Conservation (phyloP, 768 basidiomycete species). For the Mycena olivaceomarginata region DNA sequence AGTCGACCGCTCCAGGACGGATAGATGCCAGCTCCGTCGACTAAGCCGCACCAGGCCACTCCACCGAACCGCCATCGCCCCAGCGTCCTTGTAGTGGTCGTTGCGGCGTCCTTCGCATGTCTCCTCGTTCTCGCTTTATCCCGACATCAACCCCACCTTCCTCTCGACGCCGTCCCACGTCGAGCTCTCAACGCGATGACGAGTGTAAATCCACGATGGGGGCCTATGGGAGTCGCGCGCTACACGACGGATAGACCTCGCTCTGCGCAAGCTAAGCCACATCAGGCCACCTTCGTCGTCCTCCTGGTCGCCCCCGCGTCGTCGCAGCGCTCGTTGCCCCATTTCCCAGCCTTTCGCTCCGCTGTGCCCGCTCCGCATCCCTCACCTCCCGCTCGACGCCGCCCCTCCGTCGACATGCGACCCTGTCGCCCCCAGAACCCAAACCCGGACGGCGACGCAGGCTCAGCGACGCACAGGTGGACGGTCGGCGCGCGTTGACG, state of each 20-base stretch:
- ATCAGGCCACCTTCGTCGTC: background rate
- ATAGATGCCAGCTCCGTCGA: background rate
- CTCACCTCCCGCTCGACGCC: constrained; percentile 5
- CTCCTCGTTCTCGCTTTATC: background rate
- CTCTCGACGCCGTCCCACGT: background rate
- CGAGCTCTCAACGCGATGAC: background rate
- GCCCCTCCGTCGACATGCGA: constrained; percentile 6
- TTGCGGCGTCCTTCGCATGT: background rate
- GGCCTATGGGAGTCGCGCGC: too few relatives aligned
- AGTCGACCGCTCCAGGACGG: background rate
- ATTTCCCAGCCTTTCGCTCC: background rate
- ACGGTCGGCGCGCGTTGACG: background rate
- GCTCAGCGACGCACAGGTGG: background rate
- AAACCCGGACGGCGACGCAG: background rate
- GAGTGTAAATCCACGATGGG: background rate
- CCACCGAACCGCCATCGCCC: constrained; percentile 16
- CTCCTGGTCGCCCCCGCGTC: background rate
- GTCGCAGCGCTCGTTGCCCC: background rate
- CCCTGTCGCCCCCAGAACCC: background rate
- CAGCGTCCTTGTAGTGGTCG: background rate
- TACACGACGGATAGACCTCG: background rate
- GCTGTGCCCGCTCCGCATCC: background rate
- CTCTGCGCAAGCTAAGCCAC: background rate
- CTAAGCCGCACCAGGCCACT: constrained; percentile 1
- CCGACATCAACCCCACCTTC: background rate